Evolutionary conservation across 2,329 filamentous ascomycete genomes (phyloP).

Genomic region (Talaromyces sp.): DNA sequence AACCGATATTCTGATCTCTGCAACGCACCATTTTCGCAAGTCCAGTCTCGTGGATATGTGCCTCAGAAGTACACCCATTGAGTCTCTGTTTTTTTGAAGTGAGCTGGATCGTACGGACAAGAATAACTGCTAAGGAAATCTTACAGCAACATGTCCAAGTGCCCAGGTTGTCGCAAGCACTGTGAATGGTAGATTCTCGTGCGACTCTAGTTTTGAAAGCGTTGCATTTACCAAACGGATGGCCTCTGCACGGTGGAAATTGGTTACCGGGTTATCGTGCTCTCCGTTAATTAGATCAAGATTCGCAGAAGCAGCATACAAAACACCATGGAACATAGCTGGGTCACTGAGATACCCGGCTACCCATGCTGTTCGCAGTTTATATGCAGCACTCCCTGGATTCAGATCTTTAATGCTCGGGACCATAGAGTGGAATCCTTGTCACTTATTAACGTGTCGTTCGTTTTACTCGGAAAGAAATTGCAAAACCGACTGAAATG

Average conservation of each 20-base stretch:
- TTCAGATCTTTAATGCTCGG: conserved; percentile 3
- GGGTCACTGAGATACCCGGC: conserved; percentile 1
- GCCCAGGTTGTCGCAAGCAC: conserved; percentile 7
- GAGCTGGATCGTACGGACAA: not conserved
- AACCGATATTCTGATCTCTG: not conserved
- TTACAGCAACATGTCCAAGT: conserved; percentile 5
- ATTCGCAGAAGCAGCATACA: conserved; percentile 7
- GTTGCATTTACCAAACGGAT: conserved; percentile 1
- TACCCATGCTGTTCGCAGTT: conserved; percentile 5
- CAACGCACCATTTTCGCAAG: conserved; percentile 4
- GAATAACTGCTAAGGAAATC: not conserved
- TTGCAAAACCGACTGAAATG: conserved; percentile 2
- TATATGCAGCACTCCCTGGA: conserved; percentile 4
- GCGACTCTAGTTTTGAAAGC: not conserved
- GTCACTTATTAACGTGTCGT: not conserved
- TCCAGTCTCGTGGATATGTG: conserved; percentile 3
- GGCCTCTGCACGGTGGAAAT: conserved; percentile 4
- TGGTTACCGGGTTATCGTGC: conserved; percentile 5
- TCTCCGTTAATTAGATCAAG: conserved; percentile 6
- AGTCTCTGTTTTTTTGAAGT: conserved; percentile 2
- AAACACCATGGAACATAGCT: conserved; percentile 4
- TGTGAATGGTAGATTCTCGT: not conserved
- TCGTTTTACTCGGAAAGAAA: not conserved
- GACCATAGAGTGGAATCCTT: conserved; percentile 7
- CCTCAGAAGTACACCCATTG: not conserved